phyloP scores from a whole-genome alignment of 768 basidiomycete species.

The Mycena olivaceomarginata region DNA sequence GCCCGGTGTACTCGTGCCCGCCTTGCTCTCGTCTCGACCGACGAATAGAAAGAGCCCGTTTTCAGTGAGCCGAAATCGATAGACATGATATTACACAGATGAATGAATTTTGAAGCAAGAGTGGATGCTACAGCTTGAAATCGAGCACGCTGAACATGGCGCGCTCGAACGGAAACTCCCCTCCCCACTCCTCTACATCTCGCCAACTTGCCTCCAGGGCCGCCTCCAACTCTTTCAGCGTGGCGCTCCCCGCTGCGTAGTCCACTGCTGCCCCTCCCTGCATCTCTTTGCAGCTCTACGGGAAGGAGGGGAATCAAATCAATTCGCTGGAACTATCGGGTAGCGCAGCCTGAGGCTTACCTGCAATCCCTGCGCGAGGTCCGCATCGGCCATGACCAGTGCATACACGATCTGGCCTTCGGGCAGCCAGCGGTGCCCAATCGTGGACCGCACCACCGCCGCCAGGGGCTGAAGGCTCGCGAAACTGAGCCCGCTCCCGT shows the following conservation, averaged over 20 bases:
- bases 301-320: conserved; percentile 3
- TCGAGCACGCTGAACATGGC: conserved; percentile 48
- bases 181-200: conserved; percentile 79
- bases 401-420: conserved; percentile 75
- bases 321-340: neutral
- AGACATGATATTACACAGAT: too few species aligned
- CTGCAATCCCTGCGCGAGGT: conserved; percentile 89
- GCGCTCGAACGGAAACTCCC: conserved; percentile 87
- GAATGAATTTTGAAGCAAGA: neutral
- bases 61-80: neutral
- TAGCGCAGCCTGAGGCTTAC: conserved; percentile 52
- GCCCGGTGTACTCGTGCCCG: neutral
- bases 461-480: conserved; percentile 75
- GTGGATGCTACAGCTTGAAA: conserved; percentile 32
- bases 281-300: conserved; percentile 69
- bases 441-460: conserved; percentile 75
- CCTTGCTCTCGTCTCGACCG: too few species aligned
- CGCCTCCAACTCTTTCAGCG: conserved; percentile 69
- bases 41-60: too few species aligned
- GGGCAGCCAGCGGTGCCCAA: conserved; percentile 78
- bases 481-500: conserved; percentile 88
- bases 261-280: conserved; percentile 74
- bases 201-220: conserved; percentile 74
- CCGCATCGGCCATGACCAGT: conserved; percentile 82
- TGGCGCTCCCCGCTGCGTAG: conserved; percentile 67